Conservation (phyloP, 73 alveolate genomes). For the Paramecium biaurelia region DNA sequence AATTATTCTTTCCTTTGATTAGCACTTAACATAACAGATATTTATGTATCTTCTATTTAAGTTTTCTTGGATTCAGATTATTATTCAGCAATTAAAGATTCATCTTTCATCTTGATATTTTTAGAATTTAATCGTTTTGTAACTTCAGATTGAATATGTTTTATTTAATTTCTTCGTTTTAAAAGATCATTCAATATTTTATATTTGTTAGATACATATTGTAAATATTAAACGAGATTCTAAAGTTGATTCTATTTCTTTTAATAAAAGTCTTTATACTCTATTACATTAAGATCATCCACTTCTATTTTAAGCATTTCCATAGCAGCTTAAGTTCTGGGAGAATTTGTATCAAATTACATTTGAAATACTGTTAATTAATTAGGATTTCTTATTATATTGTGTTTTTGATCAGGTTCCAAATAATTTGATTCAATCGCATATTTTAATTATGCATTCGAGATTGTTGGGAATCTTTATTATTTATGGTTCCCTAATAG, state of each 20-base stretch:
- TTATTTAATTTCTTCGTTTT: neutral
- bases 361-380: neutral
- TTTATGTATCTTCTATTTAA: neutral
- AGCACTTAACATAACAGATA: neutral
- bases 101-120: neutral
- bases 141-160: neutral
- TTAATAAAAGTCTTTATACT: neutral
- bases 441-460: neutral
- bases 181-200: neutral
- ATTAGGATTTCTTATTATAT: neutral
- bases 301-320: neutral
- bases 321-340: conserved; percentile 5
- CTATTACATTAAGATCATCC: neutral
- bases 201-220: neutral
- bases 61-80: neutral
- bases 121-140: neutral
- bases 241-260: neutral
- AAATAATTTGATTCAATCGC: neutral
- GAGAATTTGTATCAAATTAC: neutral
- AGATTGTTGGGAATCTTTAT: neutral
- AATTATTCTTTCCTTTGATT: neutral
- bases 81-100: neutral
- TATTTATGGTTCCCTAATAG: neutral
- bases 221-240: neutral
- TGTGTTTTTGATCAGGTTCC: neutral